Evolutionary conservation across 2,329 filamentous ascomycete genomes (phyloP), one percentile per base, ranked within the genome.

Genomic region (Colletotrichum incanum): DNA sequence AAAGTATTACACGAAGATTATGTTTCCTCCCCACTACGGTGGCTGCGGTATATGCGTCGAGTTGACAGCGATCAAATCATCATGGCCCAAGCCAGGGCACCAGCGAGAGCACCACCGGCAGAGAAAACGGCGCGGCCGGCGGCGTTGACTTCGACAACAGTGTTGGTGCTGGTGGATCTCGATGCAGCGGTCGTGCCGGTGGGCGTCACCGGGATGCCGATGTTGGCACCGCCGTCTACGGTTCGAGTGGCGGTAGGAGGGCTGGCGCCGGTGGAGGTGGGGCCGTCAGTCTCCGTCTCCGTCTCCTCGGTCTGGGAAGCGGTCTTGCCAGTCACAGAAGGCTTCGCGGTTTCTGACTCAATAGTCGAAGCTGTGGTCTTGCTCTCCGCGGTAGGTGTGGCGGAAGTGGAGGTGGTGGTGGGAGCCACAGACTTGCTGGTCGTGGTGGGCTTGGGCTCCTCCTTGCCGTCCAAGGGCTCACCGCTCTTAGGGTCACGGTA

Each of bases 401-500:
- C 12, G 28, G 62, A 43, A 2, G 11, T 37, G 26, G 71, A 41
- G 11, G 56, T 59, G 8, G 63, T 68, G 7, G 45, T 50, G 11
- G 65, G 41, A 20, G 23, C 41, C 20, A 65, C 62, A 1, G 60
- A 26, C 39, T 71, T 61, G 54, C 59, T 39, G 1, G 56, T 59
- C 3, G 55, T 54, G 26, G 49, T 72, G 31, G 73, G 58, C 28
- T 71, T 74, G 20, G 67, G 67, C 16, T 73, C 65, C 28, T 69
- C 65, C 63, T 60, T 72, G 16, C 50, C 66, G 20, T 20, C 18
- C 49, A 28, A 62, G n/a, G 60, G 64, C 63, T 69, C 70, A 28
- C 73, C 74, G 41, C 77, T 79, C 14, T 76, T 79, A 1, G 80
- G 77, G 60, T 78, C 74, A 28, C 85, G 82, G 78, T 87, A 87